Evolutionary conservation across 2,329 filamentous ascomycete species (phyloP).

Genomic region (Paraconiothyrium brasiliense): DNA sequence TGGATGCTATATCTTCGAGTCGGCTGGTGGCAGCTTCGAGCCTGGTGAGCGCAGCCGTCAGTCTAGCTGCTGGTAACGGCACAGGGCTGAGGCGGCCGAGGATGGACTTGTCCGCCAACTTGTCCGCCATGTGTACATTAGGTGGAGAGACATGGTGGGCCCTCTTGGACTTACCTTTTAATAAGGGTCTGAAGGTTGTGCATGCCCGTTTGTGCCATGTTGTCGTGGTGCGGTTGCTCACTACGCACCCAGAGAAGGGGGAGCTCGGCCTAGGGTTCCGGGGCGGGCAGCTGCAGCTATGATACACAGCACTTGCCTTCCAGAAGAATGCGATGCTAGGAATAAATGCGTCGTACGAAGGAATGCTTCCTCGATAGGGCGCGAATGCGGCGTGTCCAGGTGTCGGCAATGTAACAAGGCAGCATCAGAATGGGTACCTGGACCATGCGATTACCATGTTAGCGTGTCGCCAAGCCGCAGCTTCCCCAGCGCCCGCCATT

Average conservation of each 20-base stretch:
- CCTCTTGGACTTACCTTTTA: conserved; percentile 81
- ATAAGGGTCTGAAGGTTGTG: conserved; percentile 97
- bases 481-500: conserved; percentile 26
- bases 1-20: conserved; percentile 93
- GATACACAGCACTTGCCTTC: conserved; percentile 21
- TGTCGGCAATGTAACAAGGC: conserved; percentile 19
- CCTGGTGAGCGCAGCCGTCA: conserved; percentile 67
- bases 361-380: conserved; percentile 4
- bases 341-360: conserved; percentile 15
- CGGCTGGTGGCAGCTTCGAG: conserved; percentile 96
- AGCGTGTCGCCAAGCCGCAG: conserved; percentile 29
- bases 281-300: conserved; percentile 13
- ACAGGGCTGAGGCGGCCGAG: conserved; percentile 29
- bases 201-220: conserved; percentile 78
- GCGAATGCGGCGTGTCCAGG: conserved; percentile 10
- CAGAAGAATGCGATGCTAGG: conserved; percentile 21
- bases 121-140: conserved; percentile 13
- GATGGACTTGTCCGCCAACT: conserved; percentile 18
- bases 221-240: conserved; percentile 43
- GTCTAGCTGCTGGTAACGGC: conserved; percentile 42
- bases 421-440: conserved; percentile 15
- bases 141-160: conserved; percentile 12
- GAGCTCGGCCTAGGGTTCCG: conserved; percentile 4
- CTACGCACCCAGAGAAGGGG: conserved; percentile 33
- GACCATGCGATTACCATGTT: conserved; percentile 24